These are phyloP conservation scores for Geranomyces michiganensis DNA, from an alignment of 192 early-diverging fungal species.

Conservation along the genomic window DNA sequence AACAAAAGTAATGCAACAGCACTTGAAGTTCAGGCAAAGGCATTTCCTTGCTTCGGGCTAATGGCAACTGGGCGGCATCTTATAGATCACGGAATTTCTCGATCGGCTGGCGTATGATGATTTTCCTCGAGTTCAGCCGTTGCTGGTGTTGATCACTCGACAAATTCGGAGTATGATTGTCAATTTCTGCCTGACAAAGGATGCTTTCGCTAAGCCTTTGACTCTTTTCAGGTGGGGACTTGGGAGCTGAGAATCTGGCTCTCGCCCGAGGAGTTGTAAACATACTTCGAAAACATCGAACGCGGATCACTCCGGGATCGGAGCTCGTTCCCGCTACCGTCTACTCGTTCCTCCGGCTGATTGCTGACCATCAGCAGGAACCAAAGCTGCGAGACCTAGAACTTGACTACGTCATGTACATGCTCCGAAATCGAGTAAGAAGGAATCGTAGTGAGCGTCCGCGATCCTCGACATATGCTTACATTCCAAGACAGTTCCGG, in stretches of 20 bases:
- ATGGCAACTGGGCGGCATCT: neutral
- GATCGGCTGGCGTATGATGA: constrained; percentile 3
- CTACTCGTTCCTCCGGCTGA: constrained; percentile 21
- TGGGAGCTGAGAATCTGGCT: constrained; percentile 12
- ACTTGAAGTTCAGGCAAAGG: neutral
- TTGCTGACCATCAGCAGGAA: constrained; percentile 14
- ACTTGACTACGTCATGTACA: constrained; percentile 17
- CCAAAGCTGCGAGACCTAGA: constrained; percentile 8
- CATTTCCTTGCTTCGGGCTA: neutral
- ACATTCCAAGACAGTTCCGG: constrained; percentile 2
- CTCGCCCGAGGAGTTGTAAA: constrained; percentile 11
- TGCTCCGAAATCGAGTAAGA: constrained; percentile 27
- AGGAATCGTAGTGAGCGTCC: too few relatives aligned
- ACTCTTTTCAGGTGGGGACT: constrained; percentile 12
- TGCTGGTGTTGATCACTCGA: constrained; percentile 10
- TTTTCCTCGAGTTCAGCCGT: constrained; percentile 12
- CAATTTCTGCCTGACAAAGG: neutral
- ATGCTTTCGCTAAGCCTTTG: neutral
- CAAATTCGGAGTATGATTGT: constrained; percentile 22
- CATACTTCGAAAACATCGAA: constrained; percentile 15
- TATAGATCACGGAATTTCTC: constrained; percentile 15
- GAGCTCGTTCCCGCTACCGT: constrained; percentile 20
- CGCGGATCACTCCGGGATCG: neutral
- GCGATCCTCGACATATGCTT: neutral
- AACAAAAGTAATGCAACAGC: neutral